Evolutionary conservation across 148 eudicot species (phyloP).

Genomic region (Dianthus caryophyllus): DNA sequence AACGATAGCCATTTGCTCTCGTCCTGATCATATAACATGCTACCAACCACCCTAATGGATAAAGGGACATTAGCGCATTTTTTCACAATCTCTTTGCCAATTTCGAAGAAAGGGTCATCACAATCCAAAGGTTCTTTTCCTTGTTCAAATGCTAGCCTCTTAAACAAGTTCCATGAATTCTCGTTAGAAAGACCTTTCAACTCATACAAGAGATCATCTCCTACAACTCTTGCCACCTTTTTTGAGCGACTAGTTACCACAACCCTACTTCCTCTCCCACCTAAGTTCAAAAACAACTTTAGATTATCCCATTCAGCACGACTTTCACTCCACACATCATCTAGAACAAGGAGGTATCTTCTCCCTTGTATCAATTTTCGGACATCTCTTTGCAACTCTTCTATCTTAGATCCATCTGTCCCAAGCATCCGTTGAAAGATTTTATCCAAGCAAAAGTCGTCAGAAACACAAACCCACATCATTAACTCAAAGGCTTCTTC

Average conservation of each 20-base stretch:
- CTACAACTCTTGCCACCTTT: background rate
- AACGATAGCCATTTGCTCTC: constrained; percentile 22
- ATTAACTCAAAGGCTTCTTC: constrained; percentile 6
- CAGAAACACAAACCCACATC: constrained; percentile 25
- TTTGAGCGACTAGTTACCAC: too few species aligned
- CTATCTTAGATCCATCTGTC: background rate
- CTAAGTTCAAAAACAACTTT: too few species aligned
- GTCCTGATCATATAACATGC: too few species aligned
- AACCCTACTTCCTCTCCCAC: too few species aligned
- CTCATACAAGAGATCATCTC: background rate
- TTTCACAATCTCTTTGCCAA: too few species aligned
- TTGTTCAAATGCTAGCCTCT: too few species aligned
- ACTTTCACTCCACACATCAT: constrained; percentile 25
- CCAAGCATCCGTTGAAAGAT: too few species aligned
- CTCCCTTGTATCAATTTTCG: constrained; percentile 5
- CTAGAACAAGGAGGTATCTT: constrained; percentile 20
- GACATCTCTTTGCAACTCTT: constrained; percentile 19
- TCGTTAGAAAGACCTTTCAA: constrained; percentile 23
- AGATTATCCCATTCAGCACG: too few species aligned
- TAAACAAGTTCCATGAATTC: constrained; percentile 22
- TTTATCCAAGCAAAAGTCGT: constrained; percentile 9
- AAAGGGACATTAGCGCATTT: too few species aligned
- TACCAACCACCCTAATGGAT: too few species aligned
- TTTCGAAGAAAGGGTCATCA: too few species aligned
- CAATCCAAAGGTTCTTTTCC: too few species aligned